Evolutionary conservation across 345 rosid species (phyloP).

Genomic region (Arabis alpina): DNA sequence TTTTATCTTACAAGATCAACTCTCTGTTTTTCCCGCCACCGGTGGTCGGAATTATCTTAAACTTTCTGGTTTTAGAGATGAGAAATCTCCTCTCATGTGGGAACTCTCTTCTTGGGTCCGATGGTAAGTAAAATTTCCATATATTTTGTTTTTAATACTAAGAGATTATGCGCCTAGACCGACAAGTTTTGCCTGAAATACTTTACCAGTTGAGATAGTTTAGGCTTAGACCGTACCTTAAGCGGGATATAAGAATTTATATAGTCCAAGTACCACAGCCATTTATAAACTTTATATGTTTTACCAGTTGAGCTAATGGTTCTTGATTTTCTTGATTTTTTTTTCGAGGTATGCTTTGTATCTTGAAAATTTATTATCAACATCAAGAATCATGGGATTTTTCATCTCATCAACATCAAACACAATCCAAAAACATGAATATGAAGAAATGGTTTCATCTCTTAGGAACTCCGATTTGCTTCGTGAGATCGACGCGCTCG

Average conservation of each 20-base stretch:
- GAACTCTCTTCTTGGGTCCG: constrained; percentile 86
- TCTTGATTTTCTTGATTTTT: not conserved
- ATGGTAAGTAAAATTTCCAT: constrained; percentile 49
- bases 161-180: not conserved
- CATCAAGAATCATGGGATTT: constrained; percentile 71
- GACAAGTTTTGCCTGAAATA: no score
- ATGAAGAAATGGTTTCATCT: constrained; percentile 57
- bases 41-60: constrained; percentile 92
- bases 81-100: constrained; percentile 60
- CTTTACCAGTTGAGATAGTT: no score
- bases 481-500: constrained; percentile 58
- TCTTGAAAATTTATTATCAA: constrained; percentile 65
- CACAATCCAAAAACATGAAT: constrained; percentile 52
- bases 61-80: constrained; percentile 76
- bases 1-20: constrained; percentile 90
- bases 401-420: constrained; percentile 61
- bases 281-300: no score
- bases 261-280: no score
- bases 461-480: constrained; percentile 55
- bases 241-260: no score
- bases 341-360: constrained; percentile 62
- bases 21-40: constrained; percentile 69
- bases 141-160: no score
- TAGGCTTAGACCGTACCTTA: no score
- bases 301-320: no score